Base-by-base conservation (phyloP, 2,329 filamentous ascomycete species). In the Sarocladiaceae sp. region DNA sequence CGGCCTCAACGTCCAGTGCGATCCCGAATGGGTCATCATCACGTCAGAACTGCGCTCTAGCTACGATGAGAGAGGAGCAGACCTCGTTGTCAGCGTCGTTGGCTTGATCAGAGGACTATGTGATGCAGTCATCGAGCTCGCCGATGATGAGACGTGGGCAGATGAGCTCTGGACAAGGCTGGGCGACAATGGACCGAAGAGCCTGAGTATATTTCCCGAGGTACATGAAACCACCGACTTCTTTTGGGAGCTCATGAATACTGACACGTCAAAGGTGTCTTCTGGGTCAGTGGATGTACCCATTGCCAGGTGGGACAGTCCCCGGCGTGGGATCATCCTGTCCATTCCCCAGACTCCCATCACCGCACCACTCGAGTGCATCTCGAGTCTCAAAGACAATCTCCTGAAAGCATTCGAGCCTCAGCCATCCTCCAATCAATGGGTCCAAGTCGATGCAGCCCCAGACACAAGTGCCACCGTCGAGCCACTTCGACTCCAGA, bases 81-180 rank as follows among this genome's bases (percentile, higher is more conserved):
- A 41, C 13, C 37, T 41, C 4, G 4, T 41, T 21, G 37, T 24
- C 11, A 41, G 37, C 23, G 20, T 41, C 23, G 23, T 24, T 6
- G 37, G 37, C 11, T 24, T 41, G n/a, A 24, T 41, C 5, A 21
- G 20, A 15, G 24, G 37, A 18, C 23, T 41, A 3, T 41, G 37
- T 24, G 37, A 41, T n/a, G 37, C 37, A 16, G 37, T 41, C 23
- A 15, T 15, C 12, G 37, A 41, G 23, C 37, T 41, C n/a, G 37
- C 19, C 10, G 20, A 41, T 11, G 37, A 41, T 18, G 37, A 41
- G 37, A 23, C 23, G 3, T 41, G 37, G 37, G 37, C 23, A 12
- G 37, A 41, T 29, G 15, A 6, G 10, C 23, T 41, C n/a, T 41
- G 21, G 37, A 24, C 26, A 5, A 29, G 19, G 37, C 21, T 41